Evolutionary conservation across 139 green algal species (phyloP).

Genomic region (Coelastrella sp.): DNA sequence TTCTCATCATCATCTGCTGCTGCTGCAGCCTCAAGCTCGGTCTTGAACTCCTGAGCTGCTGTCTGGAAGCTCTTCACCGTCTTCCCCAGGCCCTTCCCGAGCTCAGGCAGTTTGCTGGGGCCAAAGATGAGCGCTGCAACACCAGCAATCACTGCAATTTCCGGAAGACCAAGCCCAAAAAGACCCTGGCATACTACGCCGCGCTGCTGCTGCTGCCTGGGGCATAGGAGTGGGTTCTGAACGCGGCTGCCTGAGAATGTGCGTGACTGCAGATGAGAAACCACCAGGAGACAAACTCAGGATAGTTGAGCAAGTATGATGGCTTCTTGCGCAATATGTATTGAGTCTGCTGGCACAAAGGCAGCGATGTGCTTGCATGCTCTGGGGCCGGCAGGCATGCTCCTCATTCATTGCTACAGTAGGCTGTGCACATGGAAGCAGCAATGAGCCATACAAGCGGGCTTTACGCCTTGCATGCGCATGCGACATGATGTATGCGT

Average conservation of each 20-base stretch:
- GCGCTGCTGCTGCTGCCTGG: conserved; percentile 28
- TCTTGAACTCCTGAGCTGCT: conserved; percentile 87
- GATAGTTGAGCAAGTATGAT: not conserved
- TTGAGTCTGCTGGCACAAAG: not conserved
- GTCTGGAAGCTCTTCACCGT: conserved; percentile 95
- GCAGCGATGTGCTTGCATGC: not conserved
- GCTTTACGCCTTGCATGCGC: not conserved
- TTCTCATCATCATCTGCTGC: conserved; percentile 52
- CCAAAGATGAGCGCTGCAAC: conserved; percentile 90
- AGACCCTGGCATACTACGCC: conserved; percentile 69
- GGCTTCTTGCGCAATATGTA: not conserved
- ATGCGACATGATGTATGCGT: not conserved
- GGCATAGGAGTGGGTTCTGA: conserved; percentile 4
- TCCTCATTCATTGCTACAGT: not conserved
- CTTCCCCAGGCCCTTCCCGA: conserved; percentile 93
- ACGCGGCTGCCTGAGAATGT: conserved; percentile 1
- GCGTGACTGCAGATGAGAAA: not conserved
- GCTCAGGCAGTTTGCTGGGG: conserved; percentile 94
- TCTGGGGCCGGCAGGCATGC: not conserved
- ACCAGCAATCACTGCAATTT: conserved; percentile 90
- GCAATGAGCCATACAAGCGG: not conserved
- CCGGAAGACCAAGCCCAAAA: conserved; percentile 90
- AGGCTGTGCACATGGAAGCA: not conserved
- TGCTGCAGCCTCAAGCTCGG: conserved; percentile 71
- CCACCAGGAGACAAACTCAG: not conserved